These are phyloP conservation scores for Pugionium dolabratum DNA, from an alignment of 345 rosid species.

Conservation along the genomic window DNA sequence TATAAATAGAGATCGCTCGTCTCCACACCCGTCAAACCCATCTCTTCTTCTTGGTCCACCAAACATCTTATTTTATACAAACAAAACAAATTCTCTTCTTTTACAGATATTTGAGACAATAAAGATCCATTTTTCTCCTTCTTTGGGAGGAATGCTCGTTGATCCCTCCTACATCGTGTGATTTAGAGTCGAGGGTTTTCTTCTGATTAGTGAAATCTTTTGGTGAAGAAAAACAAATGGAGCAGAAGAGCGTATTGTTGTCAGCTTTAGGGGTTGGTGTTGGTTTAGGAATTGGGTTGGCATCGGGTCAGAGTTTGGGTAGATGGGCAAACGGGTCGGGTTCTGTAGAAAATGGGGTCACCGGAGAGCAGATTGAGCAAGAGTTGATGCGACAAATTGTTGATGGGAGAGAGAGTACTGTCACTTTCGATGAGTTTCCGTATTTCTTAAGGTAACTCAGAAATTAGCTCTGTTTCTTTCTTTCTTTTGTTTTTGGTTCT, in stretches of 20 bases:
- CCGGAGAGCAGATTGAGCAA: constrained; percentile 71
- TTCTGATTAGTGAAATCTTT: constrained; percentile 10
- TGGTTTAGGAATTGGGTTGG: constrained; percentile 82
- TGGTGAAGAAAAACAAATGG: constrained; percentile 49
- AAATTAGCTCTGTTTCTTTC: neutral
- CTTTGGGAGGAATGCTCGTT: constrained; percentile 25
- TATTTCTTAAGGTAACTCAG: constrained; percentile 56
- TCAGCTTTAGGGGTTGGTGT: constrained; percentile 93
- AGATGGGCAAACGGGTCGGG: constrained; percentile 53
- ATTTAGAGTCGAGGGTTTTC: constrained; percentile 29
- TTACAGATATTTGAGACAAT: constrained; percentile 8
- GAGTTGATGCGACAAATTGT: constrained; percentile 69
- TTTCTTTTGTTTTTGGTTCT: neutral
- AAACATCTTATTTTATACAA: constrained; percentile 22
- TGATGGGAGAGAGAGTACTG: constrained; percentile 63
- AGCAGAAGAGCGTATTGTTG: constrained; percentile 65
- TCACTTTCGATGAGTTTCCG: constrained; percentile 44
- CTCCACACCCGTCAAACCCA: constrained; percentile 33
- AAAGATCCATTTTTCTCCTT: constrained; percentile 2
- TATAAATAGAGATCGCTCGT: constrained; percentile 34
- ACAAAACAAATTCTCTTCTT: neutral
- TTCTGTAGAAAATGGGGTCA: constrained; percentile 50
- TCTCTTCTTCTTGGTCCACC: constrained; percentile 28
- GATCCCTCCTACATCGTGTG: constrained; percentile 16
- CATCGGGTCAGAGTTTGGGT: constrained; percentile 68